Percentiles rank a stretch among this genome's conserved stretches.
Evolutionary conservation across 768 basidiomycete species (phyloP).

Genomic region (Termitomyces sp.): DNA sequence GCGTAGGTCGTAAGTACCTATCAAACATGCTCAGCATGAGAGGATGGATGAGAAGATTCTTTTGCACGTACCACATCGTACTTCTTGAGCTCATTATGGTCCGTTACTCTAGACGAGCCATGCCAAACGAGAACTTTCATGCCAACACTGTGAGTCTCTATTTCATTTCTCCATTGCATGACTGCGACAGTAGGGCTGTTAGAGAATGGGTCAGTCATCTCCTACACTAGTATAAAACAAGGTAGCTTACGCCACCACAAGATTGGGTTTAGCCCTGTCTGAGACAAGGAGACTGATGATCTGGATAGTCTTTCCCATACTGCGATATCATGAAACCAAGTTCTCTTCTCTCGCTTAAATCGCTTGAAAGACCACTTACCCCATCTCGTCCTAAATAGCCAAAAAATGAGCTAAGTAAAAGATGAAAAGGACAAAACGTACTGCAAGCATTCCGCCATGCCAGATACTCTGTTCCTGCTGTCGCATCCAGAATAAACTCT

Average conservation of each 20-base stretch:
- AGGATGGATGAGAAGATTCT: not conserved
- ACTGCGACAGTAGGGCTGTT: constrained; percentile 45
- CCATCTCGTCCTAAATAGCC: constrained; percentile 77
- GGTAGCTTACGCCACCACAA: constrained; percentile 81
- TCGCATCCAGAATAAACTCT: constrained; percentile 94
- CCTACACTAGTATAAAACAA: constrained; percentile 6
- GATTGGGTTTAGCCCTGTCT: constrained; percentile 72
- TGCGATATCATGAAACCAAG: constrained; percentile 18
- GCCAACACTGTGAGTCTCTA: constrained; percentile 77
- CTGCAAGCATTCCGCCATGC: constrained; percentile 90
- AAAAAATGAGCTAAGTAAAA: not conserved
- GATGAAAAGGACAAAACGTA: constrained; percentile 28
- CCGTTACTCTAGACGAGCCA: constrained; percentile 64
- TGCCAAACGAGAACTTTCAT: constrained; percentile 93
- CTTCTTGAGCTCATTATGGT: constrained; percentile 66
- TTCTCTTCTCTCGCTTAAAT: not conserved
- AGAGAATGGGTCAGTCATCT: constrained; percentile 20
- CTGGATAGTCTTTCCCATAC: constrained; percentile 96
- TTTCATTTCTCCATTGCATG: constrained; percentile 92
- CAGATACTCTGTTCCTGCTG: constrained; percentile 85
- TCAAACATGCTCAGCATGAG: not conserved
- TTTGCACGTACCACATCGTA: constrained; percentile 70
- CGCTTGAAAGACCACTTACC: constrained; percentile 38
- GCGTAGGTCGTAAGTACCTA: constrained; percentile 85
- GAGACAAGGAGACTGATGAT: constrained; percentile 86